These are phyloP conservation scores for Colletotrichum sp. DNA, from an alignment of 2,329 filamentous ascomycete genomes.

Conservation along the genomic window DNA sequence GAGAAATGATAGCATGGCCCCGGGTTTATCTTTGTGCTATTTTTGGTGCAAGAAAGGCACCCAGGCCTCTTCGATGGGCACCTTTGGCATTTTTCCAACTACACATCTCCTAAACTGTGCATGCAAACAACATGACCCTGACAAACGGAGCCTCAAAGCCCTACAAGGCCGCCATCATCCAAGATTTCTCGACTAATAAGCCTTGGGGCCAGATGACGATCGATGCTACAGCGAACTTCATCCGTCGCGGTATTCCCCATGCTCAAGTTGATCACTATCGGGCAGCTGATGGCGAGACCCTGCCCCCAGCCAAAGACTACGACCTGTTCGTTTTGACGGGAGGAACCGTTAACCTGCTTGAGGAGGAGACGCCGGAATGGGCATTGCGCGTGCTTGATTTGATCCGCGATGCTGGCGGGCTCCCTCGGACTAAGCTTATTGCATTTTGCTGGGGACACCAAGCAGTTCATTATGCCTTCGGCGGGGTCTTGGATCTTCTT, in stretches of 20 bases:
- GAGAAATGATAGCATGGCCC: neutral
- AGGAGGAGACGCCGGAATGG: neutral
- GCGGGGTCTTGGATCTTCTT: neutral
- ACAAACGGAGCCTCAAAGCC: neutral
- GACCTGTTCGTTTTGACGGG: neutral
- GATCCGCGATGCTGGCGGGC: neutral
- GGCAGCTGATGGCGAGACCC: neutral
- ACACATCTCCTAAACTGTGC: neutral
- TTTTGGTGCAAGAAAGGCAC: neutral
- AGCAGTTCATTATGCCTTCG: neutral
- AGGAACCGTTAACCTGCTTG: neutral
- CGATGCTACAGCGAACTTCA: neutral
- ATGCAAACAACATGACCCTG: neutral
- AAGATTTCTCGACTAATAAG: neutral
- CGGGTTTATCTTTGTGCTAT: neutral
- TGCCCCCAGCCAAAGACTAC: neutral
- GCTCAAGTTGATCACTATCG: neutral
- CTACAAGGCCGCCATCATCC: neutral
- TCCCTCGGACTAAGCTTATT: neutral
- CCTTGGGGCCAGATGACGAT: neutral
- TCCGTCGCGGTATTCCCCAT: neutral
- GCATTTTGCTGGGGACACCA: neutral
- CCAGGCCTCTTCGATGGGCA: neutral
- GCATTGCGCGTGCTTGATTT: neutral
- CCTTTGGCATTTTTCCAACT: neutral